Evolutionary conservation across 305 asterid genomes (phyloP).

Genomic region (Fraxinus sp.): DNA sequence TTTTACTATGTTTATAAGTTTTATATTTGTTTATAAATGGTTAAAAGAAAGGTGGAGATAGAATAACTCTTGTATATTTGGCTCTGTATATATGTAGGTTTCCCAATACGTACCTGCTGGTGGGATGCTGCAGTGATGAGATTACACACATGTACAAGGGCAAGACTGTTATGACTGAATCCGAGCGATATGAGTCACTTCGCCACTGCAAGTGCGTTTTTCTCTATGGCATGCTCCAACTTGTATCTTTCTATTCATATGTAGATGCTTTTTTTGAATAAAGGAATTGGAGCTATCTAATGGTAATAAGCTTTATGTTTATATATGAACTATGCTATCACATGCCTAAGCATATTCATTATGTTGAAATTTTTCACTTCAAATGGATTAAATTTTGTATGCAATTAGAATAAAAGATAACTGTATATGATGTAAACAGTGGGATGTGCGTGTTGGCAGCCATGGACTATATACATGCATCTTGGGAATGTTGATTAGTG

Average conservation of each 20-base stretch:
- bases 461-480: neutral
- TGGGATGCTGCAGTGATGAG: conserved; percentile 94
- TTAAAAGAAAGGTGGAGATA: neutral
- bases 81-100: conserved; percentile 46
- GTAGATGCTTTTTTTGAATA: neutral
- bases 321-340: neutral
- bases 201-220: conserved; percentile 88
- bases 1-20: neutral
- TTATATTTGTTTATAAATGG: neutral
- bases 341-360: neutral
- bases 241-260: neutral
- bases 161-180: conserved; percentile 83
- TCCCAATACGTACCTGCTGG: conserved; percentile 75
- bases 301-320: neutral
- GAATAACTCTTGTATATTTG: neutral
- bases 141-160: conserved; percentile 89
- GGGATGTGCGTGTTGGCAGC: neutral
- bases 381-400: neutral
- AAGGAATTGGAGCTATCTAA: neutral
- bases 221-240: conserved; percentile 5
- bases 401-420: neutral
- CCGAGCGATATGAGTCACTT: conserved; percentile 89
- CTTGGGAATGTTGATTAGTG: neutral
- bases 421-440: neutral
- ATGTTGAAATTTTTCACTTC: neutral